Evolutionary conservation across 768 basidiomycete species (phyloP), one percentile per base, ranked within the genome.

Genomic region (Kwoniella europaea): DNA sequence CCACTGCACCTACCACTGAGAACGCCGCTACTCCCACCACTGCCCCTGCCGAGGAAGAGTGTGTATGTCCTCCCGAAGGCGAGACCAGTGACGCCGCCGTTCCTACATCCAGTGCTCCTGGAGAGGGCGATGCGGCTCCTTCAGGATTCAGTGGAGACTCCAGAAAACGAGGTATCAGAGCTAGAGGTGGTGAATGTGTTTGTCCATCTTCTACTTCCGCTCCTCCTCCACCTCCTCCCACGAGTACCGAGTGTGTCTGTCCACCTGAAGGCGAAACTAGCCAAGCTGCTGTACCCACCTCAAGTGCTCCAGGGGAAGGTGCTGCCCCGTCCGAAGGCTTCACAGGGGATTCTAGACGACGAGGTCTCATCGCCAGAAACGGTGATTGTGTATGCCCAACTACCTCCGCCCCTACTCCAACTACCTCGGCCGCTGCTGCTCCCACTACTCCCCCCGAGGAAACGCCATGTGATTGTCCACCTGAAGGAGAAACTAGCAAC

Each of bases 361-460:
- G 57, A 50, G 65, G 65, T 10, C 18, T 59, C 18, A 10, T n/a
- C 2, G 29, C 24, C 15, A 55, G 65, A 67, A 54, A 54, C 41
- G 64, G 55, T 50, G 65, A 67, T 15, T 70, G 68, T 56, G 68
- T 56, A 35, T 70, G 68, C 44, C 41, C 54, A 13, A 43, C 65
- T n/a, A 46, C 57, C 22, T 43, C 61, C 7, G 35, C 61, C 24
- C n/a, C 62, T 12, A 9, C 35, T 35, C 35, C 35, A 35, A 35
- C 35, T 35, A 35, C 35, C 35, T 35, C 12, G 46, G 46, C 46
- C 46, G 46, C 46, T 50, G 46, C 46, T 50, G 46, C 18, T 16
- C 46, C 46, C 46, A 18, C 46, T 50, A 12, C 46, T 50, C 6
- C 64, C 18, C 16, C 64, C 22, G 54, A 65, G 41, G 29, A 53